Base-by-base conservation (phyloP, 176 grass and related monocot species). In the Raddia guianensis region DNA sequence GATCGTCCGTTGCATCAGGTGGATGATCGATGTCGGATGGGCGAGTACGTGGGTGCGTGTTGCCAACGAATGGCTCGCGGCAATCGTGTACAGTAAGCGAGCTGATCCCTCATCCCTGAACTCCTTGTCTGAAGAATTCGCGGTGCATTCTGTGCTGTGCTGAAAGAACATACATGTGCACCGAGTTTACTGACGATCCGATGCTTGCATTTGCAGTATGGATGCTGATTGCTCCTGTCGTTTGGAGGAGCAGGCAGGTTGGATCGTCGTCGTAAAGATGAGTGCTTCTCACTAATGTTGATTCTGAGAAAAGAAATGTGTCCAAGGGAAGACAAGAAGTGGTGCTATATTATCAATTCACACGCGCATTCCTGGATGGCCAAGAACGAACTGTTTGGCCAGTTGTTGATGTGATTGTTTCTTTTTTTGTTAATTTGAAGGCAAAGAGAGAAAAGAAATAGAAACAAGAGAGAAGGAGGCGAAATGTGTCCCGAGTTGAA, bases 11-110 rank as follows among this genome's bases (percentile, higher is more conserved):
- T 6, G 47, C 20, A 0, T 33, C 88, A 99, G 97, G 67, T 99
- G 93, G 93, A 96, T 89, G 48, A 99, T 99, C 34, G 97, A 99
- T 61, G 90, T 96, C 19, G 97, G 97, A 21, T 99, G 97, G 97
- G 90, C 89, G 82, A 99, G 97, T 56, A 73, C 97, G 19, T 99
- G 97, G 97, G 97, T 99, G 18, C 88, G 97, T 46, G 40, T 96
- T 44, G 90, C 44, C 34, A 99, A 99, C 86, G 88, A 93, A 58
- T 99, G 93, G 93, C 84, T 95, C 12, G 96, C 96, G 21, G 86
- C 86, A 10, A 58, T 99, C 82, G 89, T 84, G 16, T 99, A 99
- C 69, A 80, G 96, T 95, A 87, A 88, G 93, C 84, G 9, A 68
- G 5, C 40, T 20, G 50, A 57, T 63, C 12, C 48, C 7, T 40